These are phyloP conservation scores for Gentiana straminea DNA, from an alignment of 257 asterid species.

Conservation along the genomic window DNA sequence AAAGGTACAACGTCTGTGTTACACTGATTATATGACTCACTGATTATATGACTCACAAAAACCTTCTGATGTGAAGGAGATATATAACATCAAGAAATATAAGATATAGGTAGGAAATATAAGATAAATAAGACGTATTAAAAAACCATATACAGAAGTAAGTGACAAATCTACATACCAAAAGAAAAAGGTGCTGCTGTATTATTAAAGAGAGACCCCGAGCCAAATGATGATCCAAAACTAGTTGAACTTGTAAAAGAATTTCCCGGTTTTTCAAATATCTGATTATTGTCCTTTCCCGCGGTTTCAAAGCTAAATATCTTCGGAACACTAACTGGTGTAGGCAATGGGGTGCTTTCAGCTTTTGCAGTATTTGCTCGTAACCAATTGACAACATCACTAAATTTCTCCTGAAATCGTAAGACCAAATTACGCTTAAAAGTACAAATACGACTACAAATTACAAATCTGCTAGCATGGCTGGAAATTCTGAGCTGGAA, in stretches of 20 bases:
- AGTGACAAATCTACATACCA: conserved; percentile 20
- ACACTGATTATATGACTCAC: no score
- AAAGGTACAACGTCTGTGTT: no score
- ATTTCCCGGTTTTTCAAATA: conserved; percentile 11
- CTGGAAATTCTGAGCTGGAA: not conserved
- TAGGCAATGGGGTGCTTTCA: conserved; percentile 12
- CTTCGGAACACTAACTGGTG: conserved; percentile 12
- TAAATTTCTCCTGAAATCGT: conserved; percentile 71
- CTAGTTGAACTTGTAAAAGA: conserved; percentile 11
- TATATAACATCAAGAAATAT: no score
- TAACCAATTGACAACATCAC: conserved; percentile 84
- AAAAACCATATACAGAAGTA: not conserved
- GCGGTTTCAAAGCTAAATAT: conserved; percentile 11
- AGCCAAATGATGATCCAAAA: conserved; percentile 16
- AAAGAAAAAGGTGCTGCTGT: conserved; percentile 19
- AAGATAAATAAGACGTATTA: not conserved
- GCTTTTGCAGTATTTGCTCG: conserved; percentile 39
- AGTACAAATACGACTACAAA: no score
- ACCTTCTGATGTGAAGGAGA: no score
- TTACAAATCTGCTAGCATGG: no score
- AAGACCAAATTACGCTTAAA: not conserved
- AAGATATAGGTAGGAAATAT: no score
- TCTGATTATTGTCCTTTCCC: conserved; percentile 11
- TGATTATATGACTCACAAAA: no score
- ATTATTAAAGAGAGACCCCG: conserved; percentile 17